Percentiles rank a stretch among this genome's conserved stretches.
Conservation (phyloP, 2,329 filamentous ascomycete genomes). For the Aspergillus fructus region DNA sequence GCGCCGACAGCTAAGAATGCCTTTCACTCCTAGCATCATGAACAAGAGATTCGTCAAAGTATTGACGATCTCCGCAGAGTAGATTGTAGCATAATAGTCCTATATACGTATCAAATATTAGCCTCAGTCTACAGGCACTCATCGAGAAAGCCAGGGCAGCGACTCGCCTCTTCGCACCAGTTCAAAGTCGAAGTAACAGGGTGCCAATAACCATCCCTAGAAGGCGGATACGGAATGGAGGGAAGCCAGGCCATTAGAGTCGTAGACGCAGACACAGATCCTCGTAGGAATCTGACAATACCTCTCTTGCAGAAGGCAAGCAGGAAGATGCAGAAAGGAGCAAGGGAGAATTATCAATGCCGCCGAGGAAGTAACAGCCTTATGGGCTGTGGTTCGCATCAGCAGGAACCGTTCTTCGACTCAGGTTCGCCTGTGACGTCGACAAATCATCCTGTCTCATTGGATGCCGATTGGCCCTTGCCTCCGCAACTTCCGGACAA, state of each 20-base stretch:
- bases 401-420: slow-evolving; percentile 3
- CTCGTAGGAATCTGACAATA: slow-evolving; percentile 6
- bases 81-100: slow-evolving; percentile 74
- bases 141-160: neutral
- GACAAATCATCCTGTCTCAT: neutral
- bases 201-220: slow-evolving; percentile 62
- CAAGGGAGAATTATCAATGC: neutral
- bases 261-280: slow-evolving; percentile 10
- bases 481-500: neutral
- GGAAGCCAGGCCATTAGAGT: slow-evolving; percentile 30
- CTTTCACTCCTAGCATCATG: slow-evolving; percentile 72
- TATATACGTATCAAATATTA: slow-evolving; percentile 36
- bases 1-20: slow-evolving; percentile 69
- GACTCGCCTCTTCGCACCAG: slow-evolving; percentile 73
- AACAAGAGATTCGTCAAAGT: slow-evolving; percentile 82
- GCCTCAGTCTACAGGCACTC: neutral
- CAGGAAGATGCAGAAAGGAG: neutral
- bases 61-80: slow-evolving; percentile 76
- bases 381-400: neutral
- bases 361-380: neutral
- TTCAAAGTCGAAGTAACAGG: slow-evolving; percentile 72
- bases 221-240: slow-evolving; percentile 45
- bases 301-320: neutral
- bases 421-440: slow-evolving; percentile 8
- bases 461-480: slow-evolving; percentile 9